Evolutionary conservation across 768 basidiomycete species (phyloP), one percentile per base, ranked within the genome.

Genomic region (Ephemerocybe angulata): DNA sequence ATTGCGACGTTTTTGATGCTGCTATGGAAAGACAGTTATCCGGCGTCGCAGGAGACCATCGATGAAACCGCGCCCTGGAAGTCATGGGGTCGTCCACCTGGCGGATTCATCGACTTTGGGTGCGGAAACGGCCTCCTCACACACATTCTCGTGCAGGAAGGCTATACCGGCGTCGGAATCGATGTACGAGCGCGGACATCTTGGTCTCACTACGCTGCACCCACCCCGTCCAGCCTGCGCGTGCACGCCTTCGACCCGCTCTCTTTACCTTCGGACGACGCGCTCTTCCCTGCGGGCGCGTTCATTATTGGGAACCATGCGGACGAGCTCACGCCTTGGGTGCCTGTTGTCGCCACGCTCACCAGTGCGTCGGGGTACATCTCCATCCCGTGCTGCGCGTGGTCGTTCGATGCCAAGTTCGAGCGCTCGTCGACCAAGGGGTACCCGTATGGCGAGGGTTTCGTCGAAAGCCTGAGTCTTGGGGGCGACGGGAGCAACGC

Each of bases 231-330:
- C 0, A 75, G 72, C 4, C 78, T 98, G 0, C 77, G 81, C 31
- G 83, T 93, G 4, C 74, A 82, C 58, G 79, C 90, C 0, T 80
- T 97, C 60, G 80, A 94, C 60, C 92, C 93, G 0, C 79, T 68
- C 10, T 8, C 28, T 29, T 31, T 47, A 15, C 60, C 61, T 7
- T 10, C 53, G 35, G 51, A 58, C 0, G 43, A 59, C 35, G 58
- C 58, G 10, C 75, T 69, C 57, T 66, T 76, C 63, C 67, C 62
- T 19, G 72, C 74, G 0, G 83, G 77, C 1, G 70, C 76, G 2
- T 98, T 97, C 71, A 70, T 98, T 54, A 88, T 98, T 48, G 93
- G 90, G 8, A 98, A 98, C 71, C 96, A 98, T 68, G 89, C 95
- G 0, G 96, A 98, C 71, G 96, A 98, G 62, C 76, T 98, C 17